These are phyloP conservation scores for Paramecium primaurelia DNA, from an alignment of 73 alveolate genomes.

Conservation along the genomic window DNA sequence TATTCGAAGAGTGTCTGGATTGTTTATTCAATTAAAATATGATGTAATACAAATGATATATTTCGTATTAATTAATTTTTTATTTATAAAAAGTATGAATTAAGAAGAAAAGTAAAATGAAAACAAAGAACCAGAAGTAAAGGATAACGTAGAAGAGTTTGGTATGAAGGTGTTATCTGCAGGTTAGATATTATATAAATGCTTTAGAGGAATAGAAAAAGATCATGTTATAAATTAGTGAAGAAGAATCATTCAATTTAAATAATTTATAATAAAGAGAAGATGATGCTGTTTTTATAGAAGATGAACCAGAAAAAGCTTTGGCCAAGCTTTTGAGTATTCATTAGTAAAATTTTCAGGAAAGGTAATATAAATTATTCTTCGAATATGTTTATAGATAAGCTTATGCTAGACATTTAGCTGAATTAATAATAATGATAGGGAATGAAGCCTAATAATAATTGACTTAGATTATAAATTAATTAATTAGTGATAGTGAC, in stretches of 20 bases:
- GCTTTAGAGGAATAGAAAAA: slow-evolving; percentile 23
- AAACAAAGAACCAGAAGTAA: not conserved
- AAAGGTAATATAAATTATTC: not conserved
- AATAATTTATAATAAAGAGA: not conserved
- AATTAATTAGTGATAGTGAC: not conserved
- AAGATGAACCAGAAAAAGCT: slow-evolving; percentile 35
- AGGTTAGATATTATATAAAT: not conserved
- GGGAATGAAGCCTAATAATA: not conserved
- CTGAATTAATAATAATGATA: not conserved
- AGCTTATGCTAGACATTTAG: slow-evolving; percentile 29
- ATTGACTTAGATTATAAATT: not conserved
- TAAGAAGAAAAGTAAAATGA: not conserved
- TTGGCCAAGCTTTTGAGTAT: not conserved
- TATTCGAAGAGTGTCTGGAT: not conserved
- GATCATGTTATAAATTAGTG: not conserved
- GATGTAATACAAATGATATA: not conserved
- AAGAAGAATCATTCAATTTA: slow-evolving; percentile 14
- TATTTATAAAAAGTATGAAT: not conserved
- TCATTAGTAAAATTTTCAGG: not conserved
- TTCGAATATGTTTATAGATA: not conserved
- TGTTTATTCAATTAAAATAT: not conserved
- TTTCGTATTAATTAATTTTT: not conserved
- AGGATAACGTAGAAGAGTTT: slow-evolving; percentile 41
- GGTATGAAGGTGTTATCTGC: not conserved
- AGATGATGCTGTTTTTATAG: slow-evolving; percentile 17